These are phyloP conservation scores for Colletotrichum spaethianum DNA, from an alignment of 2,329 filamentous ascomycete species.

Conservation along the genomic window DNA sequence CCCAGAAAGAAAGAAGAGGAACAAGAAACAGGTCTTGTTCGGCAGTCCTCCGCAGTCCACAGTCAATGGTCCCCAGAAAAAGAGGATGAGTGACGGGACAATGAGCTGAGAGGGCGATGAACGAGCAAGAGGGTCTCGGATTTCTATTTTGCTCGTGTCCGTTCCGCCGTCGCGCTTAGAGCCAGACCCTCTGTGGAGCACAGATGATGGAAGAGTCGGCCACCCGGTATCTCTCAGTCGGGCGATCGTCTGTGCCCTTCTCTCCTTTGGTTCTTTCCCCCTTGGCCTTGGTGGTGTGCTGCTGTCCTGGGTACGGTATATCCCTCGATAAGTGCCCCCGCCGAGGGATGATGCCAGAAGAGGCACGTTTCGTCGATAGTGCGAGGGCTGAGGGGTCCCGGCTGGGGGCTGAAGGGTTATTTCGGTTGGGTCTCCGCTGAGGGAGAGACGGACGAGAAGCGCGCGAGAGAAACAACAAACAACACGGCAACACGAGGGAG, in stretches of 20 bases:
- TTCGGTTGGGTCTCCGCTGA: background rate
- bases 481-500: background rate
- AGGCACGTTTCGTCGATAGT: conserved; percentile 36
- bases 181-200: conserved; percentile 31
- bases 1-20: too few relatives aligned
- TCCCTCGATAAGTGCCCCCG: background rate
- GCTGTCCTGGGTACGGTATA: background rate
- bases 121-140: background rate
- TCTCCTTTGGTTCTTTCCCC: background rate
- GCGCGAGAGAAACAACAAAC: background rate
- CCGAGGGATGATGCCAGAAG: conserved; percentile 28
- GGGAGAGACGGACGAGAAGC: background rate
- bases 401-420: background rate
- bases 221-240: background rate
- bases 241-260: conserved; percentile 10
- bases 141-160: conserved; percentile 21
- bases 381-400: conserved; percentile 4
- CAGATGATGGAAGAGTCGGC: conserved; percentile 22
- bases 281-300: too few relatives aligned
- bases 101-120: conserved; percentile 7
- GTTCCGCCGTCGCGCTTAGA: conserved; percentile 14
- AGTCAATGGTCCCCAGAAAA: background rate
- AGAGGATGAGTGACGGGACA: background rate
- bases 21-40: background rate
- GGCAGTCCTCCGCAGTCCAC: background rate